Conservation (phyloP, 768 basidiomycete species). For the Naganishia kalamii region DNA sequence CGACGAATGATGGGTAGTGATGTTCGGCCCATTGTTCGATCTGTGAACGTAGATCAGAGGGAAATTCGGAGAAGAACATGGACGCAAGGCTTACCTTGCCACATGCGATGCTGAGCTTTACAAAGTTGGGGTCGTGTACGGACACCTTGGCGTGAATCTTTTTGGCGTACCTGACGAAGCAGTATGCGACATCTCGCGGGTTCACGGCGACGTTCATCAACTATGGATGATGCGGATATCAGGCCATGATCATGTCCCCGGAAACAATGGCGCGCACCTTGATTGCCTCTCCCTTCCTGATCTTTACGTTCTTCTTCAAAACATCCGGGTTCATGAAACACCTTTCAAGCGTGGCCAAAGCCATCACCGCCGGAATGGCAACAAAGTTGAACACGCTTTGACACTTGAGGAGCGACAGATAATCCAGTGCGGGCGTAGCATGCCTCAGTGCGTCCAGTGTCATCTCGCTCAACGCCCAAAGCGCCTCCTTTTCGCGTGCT, state of each 20-base stretch:
- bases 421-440: conserved; percentile 77
- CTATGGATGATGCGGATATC: conserved; percentile 47
- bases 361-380: conserved; percentile 90
- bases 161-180: conserved; percentile 76
- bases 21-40: conserved; percentile 93
- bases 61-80: conserved; percentile 33
- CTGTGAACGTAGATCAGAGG: conserved; percentile 42
- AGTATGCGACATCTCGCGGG: conserved; percentile 78
- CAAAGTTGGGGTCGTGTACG: conserved; percentile 78
- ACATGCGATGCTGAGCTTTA: conserved; percentile 73
- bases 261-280: conserved; percentile 54
- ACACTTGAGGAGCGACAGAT: conserved; percentile 75
- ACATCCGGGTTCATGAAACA: conserved; percentile 90
- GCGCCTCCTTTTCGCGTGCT: conserved; percentile 59
- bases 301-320: conserved; percentile 85
- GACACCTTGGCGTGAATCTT: conserved; percentile 73
- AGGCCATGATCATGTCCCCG: neutral
- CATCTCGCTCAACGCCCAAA: conserved; percentile 82
- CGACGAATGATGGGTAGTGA: conserved; percentile 85
- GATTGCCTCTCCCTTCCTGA: conserved; percentile 84
- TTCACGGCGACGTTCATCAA: conserved; percentile 89
- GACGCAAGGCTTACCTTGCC: conserved; percentile 57
- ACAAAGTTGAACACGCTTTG: conserved; percentile 94
- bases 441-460: conserved; percentile 79
- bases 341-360: conserved; percentile 81